phyloP scores from a whole-genome alignment of 306 rosid genomes.

The Corylus americana region DNA sequence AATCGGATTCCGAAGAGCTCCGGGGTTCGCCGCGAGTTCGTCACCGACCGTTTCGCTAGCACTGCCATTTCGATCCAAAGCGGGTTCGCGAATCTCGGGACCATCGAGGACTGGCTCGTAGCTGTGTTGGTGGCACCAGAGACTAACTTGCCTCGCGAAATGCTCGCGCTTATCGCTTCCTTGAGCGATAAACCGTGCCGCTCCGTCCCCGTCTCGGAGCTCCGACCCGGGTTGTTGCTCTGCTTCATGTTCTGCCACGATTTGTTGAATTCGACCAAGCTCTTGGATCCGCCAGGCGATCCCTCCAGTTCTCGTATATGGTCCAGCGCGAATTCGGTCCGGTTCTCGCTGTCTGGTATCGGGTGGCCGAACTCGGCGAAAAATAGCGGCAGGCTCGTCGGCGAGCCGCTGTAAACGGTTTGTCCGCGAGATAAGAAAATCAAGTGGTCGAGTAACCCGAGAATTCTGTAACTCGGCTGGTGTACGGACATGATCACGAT shows the following conservation, averaged over 20 bases:
- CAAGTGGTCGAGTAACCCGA: conserved; percentile 73
- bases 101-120: conserved; percentile 54
- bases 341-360: conserved; percentile 81
- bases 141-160: conserved; percentile 78
- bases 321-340: conserved; percentile 94
- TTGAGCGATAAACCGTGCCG: conserved; percentile 48
- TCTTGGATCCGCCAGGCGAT: conserved; percentile 67
- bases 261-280: conserved; percentile 82
- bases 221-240: neutral
- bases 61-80: conserved; percentile 70
- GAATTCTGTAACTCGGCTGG: conserved; percentile 87
- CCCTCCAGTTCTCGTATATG: conserved; percentile 86
- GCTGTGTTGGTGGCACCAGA: conserved; percentile 62
- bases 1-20: conserved; percentile 76
- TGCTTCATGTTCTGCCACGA: conserved; percentile 78
- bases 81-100: conserved; percentile 76
- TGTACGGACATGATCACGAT: conserved; percentile 90
- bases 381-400: conserved; percentile 50
- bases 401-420: conserved; percentile 85
- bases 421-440: conserved; percentile 82
- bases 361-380: conserved; percentile 86
- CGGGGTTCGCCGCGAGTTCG: conserved; percentile 61
- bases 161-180: conserved; percentile 89
- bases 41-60: conserved; percentile 54
- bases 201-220: neutral